Evolutionary conservation across 495 filamentous ascomycete species (phyloP).

Genomic region (Tricharina praecox): DNA sequence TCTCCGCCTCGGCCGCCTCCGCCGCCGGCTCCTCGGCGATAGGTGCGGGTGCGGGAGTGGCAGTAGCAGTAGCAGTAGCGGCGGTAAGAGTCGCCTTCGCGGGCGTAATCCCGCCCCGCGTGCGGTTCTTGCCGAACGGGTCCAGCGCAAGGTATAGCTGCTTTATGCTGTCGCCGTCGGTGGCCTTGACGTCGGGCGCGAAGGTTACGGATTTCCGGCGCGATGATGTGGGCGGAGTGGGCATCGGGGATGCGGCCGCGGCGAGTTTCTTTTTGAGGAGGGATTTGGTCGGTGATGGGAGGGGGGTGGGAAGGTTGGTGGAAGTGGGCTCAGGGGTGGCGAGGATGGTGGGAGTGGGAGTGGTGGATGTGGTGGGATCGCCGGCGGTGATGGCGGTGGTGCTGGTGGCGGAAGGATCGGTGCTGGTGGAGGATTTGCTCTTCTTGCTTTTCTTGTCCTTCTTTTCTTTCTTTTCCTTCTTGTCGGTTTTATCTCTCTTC

Average conservation of each 20-base stretch:
- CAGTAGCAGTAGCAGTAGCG: neutral
- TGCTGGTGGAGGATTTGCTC: neutral
- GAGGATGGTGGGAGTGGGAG: neutral
- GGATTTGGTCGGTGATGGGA: constrained; percentile 1
- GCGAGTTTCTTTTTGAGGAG: neutral
- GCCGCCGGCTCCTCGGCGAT: neutral
- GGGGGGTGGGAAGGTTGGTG: neutral
- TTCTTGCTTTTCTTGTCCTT: neutral
- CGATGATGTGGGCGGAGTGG: neutral
- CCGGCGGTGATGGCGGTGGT: neutral
- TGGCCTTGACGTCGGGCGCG: constrained; percentile 18
- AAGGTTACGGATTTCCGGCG: constrained; percentile 23
- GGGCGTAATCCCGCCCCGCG: neutral
- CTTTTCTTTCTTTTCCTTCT: constrained; percentile 1
- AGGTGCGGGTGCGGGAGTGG: neutral
- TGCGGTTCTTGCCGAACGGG: constrained; percentile 12
- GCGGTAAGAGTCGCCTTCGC: neutral
- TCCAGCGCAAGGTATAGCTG: constrained; percentile 15
- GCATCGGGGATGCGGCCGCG: neutral
- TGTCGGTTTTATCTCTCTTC: constrained; percentile 3
- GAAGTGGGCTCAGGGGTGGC: neutral
- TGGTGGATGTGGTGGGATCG: neutral
- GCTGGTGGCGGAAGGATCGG: neutral
- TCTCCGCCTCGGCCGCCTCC: constrained; percentile 7
- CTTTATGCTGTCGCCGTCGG: constrained; percentile 15